Evolutionary conservation across 129 eudicot species (phyloP), one percentile per base, ranked within the genome.

Genomic region (Pulicaria dysenterica): DNA sequence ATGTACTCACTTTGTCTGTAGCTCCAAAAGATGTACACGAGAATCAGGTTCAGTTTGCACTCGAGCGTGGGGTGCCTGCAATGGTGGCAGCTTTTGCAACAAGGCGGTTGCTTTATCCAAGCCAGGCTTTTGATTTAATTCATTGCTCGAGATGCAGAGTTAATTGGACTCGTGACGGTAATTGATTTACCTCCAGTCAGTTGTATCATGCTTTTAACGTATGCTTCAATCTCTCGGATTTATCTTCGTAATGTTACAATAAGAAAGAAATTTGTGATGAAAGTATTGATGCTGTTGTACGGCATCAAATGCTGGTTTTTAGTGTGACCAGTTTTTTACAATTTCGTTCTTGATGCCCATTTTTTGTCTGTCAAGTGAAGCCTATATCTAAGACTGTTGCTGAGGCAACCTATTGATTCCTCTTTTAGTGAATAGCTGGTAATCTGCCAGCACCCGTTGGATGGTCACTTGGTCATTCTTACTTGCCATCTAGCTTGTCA

Each of bases 21-120:
- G 98, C 96, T 67, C 98, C 98, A 44, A 93, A 93, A 83, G 98
- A 93, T 62, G 96, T 93, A 77, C 98, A 93, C 66, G 98, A 93
- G 81, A 93, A 93, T 72, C 98, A 93, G 75, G 87, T 93, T 63
- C 98, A 93, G 48, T 93, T 93, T 84, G 98, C 98, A 0, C 91
- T 93, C 45, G 98, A 94, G 71, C 96, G 98, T 57, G 98, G 98
- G 3, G 89, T 94, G 53, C 98, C 98, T 67, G 97, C 97, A 55
- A 94, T 94, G 98, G 95, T 90, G 72, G 85, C 95, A 34, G 97
- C 96, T 77, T 90, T 94, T 74, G 89, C 95, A 38, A 90, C 98
- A 60, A 83, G 69, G 38, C 86, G 97, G 6, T 62, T 94, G 43
- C 81, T 86, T 44, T 94, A 90, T 88, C 93, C 97, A 48, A 94